Evolutionary conservation across 2,329 filamentous ascomycete genomes (phyloP).

Genomic region (Stachybotrys elegans): DNA sequence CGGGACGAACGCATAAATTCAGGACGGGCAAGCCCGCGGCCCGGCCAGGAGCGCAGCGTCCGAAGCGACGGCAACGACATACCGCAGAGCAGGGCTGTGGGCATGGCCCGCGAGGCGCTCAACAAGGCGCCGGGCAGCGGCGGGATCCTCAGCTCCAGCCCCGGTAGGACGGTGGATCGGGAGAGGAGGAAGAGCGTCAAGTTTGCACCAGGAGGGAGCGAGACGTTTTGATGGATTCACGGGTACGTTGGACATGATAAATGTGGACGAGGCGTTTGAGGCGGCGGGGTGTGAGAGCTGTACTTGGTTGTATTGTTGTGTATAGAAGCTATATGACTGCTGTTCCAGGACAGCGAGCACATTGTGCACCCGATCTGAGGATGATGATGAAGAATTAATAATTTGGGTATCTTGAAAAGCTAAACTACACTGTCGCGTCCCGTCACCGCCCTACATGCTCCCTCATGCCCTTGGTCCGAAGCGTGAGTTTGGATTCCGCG

Average conservation of each 20-base stretch:
- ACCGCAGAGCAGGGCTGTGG: conserved; percentile 55
- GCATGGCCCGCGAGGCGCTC: conserved; percentile 51
- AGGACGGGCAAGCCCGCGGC: conserved; percentile 22
- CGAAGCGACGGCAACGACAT: conserved; percentile 49
- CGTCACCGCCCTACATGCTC: conserved; percentile 35
- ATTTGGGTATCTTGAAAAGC: no score
- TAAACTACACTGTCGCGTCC: no score
- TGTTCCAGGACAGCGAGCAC: no score
- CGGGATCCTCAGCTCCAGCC: conserved; percentile 45
- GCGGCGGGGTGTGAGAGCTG: no score
- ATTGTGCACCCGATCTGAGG: no score
- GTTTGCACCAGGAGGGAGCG: conserved; percentile 38
- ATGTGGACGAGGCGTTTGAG: no score
- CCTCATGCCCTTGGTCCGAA: conserved; percentile 52
- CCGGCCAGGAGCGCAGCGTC: conserved; percentile 19
- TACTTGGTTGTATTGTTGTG: no score
- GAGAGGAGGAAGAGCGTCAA: conserved; percentile 62
- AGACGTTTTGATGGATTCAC: neutral
- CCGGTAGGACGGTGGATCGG: conserved; percentile 38
- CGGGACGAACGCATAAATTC: conserved; percentile 20
- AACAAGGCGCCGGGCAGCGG: conserved; percentile 22
- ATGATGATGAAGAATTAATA: no score
- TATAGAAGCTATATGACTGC: no score
- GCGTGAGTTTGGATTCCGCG: conserved; percentile 39
- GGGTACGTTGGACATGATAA: neutral